A percentile compares a stretch with the other conserved stretches of the same genome.
These are phyloP conservation scores for Claviceps sp. DNA, from an alignment of 2,329 filamentous ascomycete genomes.

Conservation along the genomic window DNA sequence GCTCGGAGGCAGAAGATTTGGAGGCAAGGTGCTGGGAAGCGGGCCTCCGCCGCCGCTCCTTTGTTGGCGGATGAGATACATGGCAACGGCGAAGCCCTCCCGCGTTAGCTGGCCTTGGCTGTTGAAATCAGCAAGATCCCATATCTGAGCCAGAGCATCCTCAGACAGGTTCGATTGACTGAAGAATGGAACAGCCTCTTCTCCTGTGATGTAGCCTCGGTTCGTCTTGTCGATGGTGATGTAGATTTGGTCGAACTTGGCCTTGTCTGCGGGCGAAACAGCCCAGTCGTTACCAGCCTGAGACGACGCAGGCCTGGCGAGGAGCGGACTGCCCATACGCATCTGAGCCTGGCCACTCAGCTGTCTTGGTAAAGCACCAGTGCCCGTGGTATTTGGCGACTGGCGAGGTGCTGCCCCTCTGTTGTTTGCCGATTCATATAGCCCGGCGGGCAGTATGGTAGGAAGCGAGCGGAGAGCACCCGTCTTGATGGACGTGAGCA, in stretches of 20 bases:
- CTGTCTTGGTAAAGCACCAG: slow-evolving; percentile 67
- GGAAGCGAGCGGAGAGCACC: slow-evolving; percentile 70
- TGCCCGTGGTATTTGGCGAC: slow-evolving; percentile 36
- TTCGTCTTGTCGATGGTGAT: slow-evolving; percentile 67
- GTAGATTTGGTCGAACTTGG: slow-evolving; percentile 78
- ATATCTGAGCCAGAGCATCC: slow-evolving; percentile 83
- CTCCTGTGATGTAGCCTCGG: slow-evolving; percentile 76
- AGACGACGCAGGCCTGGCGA: slow-evolving; percentile 36
- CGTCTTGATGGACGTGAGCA: slow-evolving; percentile 82
- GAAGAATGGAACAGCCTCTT: slow-evolving; percentile 89
- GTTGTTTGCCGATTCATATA: slow-evolving; percentile 82
- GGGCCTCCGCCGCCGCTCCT: slow-evolving; percentile 50
- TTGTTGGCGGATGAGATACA: slow-evolving; percentile 92
- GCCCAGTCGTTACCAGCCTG: slow-evolving; percentile 53
- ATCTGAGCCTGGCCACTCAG: slow-evolving; percentile 58
- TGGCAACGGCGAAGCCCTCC: slow-evolving; percentile 93
- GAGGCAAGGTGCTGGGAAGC: slow-evolving; percentile 64
- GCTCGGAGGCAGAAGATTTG: slow-evolving; percentile 72
- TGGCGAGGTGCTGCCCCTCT: slow-evolving; percentile 36
- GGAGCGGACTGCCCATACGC: slow-evolving; percentile 46
- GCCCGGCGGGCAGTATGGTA: slow-evolving; percentile 62
- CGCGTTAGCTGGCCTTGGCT: slow-evolving; percentile 72
- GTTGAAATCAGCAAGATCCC: slow-evolving; percentile 92
- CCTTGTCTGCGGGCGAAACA: slow-evolving; percentile 71
- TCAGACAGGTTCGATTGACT: slow-evolving; percentile 83